phyloP scores from a whole-genome alignment of 768 basidiomycete genomes.

The Boletus huronensis region DNA sequence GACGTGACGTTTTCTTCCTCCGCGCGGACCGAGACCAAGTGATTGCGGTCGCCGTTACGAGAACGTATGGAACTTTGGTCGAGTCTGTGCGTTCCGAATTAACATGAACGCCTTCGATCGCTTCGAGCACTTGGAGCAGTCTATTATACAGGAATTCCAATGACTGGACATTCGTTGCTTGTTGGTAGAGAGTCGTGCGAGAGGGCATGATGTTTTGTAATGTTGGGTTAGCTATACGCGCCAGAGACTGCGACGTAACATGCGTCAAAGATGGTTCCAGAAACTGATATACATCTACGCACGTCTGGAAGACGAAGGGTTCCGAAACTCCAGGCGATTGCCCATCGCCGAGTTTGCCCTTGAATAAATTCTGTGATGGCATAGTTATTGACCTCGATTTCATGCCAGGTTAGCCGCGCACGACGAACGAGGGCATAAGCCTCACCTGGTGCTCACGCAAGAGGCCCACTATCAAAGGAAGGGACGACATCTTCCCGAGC shows the following conservation, averaged over 20 bases:
- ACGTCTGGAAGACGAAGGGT: conserved; percentile 74
- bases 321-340: conserved; percentile 79
- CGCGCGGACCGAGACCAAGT: conserved; percentile 72
- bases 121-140: conserved; percentile 33
- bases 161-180: conserved; percentile 20
- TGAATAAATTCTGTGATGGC: conserved; percentile 80
- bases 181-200: conserved; percentile 53
- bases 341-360: conserved; percentile 91
- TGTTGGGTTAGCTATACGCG: conserved; percentile 37
- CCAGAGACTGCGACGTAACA: conserved; percentile 31
- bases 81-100: background rate
- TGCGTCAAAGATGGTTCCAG: conserved; percentile 27
- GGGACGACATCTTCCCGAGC: conserved; percentile 81
- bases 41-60: conserved; percentile 36
- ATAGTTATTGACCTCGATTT: conserved; percentile 75
- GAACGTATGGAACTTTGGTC: conserved; percentile 8
- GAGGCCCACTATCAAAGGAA: conserved; percentile 54
- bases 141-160: conserved; percentile 8
- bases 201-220: conserved; percentile 54
- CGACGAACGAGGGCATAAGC: background rate
- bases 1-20: conserved; percentile 37
- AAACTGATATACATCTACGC: conserved; percentile 29
- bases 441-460: conserved; percentile 47
- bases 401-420: background rate
- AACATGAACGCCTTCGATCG: conserved; percentile 31